A percentile compares a stretch with the other conserved stretches of the same genome.
Evolutionary conservation across 148 eudicot genomes (phyloP).

Genomic region (Vaccinium darrowii): DNA sequence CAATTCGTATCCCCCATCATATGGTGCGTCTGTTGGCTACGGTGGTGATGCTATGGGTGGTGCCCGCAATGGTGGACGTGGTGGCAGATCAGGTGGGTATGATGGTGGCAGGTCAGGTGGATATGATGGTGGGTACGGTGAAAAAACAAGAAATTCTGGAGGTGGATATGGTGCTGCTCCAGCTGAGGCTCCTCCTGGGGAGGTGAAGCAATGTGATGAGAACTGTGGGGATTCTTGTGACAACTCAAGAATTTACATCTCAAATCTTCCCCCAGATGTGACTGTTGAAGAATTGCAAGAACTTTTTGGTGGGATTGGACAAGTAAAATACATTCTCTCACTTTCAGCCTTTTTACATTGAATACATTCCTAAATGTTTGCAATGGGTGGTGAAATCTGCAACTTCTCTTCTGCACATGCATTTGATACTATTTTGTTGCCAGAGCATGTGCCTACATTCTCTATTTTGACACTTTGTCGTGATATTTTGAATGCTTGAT

Average conservation of each 20-base stretch:
- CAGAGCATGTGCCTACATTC: background rate
- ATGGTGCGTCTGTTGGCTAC: conserved; percentile 65
- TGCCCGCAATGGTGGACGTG: conserved; percentile 60
- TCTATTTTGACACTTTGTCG: background rate
- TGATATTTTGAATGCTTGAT: background rate
- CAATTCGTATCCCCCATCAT: conserved; percentile 73
- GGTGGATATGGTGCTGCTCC: conserved; percentile 55
- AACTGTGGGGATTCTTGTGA: conserved; percentile 83
- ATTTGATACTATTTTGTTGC: no score
- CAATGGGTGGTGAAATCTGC: background rate
- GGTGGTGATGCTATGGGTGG: conserved; percentile 52
- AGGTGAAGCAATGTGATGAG: conserved; percentile 94
- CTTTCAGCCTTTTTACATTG: background rate
- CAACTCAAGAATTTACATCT: conserved; percentile 84
- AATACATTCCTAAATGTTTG: background rate
- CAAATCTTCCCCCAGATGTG: conserved; percentile 93
- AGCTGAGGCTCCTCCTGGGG: conserved; percentile 50
- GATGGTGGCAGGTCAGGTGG: conserved; percentile 62
- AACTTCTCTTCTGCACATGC: background rate
- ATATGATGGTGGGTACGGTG: conserved; percentile 46
- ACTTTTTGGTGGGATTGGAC: conserved; percentile 96
- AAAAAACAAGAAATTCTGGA: conserved; percentile 37
- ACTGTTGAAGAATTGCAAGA: conserved; percentile 74
- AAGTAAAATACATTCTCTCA: conserved; percentile 42
- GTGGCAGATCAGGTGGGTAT: conserved; percentile 61